Conservation (phyloP, 805 yeast species). For the Wickerhamiella parazyma region DNA sequence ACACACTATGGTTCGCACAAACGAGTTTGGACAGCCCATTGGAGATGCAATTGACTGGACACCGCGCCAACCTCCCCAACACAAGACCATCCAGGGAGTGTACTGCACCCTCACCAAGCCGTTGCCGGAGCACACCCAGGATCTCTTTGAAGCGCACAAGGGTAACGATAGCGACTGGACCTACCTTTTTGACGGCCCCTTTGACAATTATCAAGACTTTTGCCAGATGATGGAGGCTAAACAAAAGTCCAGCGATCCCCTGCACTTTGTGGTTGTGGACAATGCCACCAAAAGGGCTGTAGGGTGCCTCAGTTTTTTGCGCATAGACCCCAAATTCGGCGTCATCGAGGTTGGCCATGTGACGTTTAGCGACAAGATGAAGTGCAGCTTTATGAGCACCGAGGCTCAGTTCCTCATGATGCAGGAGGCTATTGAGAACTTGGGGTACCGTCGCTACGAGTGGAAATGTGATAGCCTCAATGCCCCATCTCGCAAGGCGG, state of each 20-base stretch:
- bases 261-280: constrained; percentile 19
- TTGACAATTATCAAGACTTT: constrained; percentile 11
- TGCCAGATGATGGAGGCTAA: constrained; percentile 1
- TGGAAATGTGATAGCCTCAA: constrained; percentile 28
- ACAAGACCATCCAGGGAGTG: constrained; percentile 2
- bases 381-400: constrained; percentile 23
- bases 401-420: constrained; percentile 25
- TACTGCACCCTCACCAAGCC: constrained; percentile 13
- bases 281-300: constrained; percentile 18
- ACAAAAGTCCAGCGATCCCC: constrained; percentile 9
- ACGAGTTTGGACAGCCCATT: constrained; percentile 10
- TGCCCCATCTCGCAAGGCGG: constrained; percentile 24
- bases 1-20: not conserved
- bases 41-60: constrained; percentile 22
- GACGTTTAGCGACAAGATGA: constrained; percentile 17
- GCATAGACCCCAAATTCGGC: constrained; percentile 23
- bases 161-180: constrained; percentile 14
- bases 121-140: constrained; percentile 9
- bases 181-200: constrained; percentile 17
- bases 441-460: constrained; percentile 25
- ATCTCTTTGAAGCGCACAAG: constrained; percentile 11
- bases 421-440: constrained; percentile 22
- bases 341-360: constrained; percentile 24
- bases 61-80: constrained; percentile 6
- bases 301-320: constrained; percentile 21